phyloP scores from a whole-genome alignment of 495 filamentous ascomycete genomes.

The Xylaria castorea region DNA sequence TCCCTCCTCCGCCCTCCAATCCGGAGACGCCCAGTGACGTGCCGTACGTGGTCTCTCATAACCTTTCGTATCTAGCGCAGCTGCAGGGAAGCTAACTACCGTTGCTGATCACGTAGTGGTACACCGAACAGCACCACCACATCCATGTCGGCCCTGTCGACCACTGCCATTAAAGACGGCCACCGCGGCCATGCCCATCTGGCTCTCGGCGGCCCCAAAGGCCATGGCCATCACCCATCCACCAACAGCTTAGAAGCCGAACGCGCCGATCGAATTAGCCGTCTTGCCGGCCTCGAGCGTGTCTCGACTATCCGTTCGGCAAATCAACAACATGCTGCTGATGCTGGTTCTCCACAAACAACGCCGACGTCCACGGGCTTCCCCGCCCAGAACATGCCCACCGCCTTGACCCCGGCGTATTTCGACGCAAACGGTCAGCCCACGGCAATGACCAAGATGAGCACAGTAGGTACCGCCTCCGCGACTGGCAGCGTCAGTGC shows the following conservation, averaged over 20 bases:
- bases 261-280: slow-evolving; percentile 91
- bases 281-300: slow-evolving; percentile 83
- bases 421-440: slow-evolving; percentile 73
- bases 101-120: slow-evolving; percentile 59
- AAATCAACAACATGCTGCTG: slow-evolving; percentile 42
- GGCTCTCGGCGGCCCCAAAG: slow-evolving; percentile 53
- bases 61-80: slow-evolving; percentile 9
- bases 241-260: slow-evolving; percentile 82
- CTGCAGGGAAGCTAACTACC: slow-evolving; percentile 7
- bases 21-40: slow-evolving; percentile 89
- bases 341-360: slow-evolving; percentile 38
- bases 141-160: slow-evolving; percentile 84
- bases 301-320: slow-evolving; percentile 70
- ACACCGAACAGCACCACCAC: slow-evolving; percentile 91
- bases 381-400: slow-evolving; percentile 37
- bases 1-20: slow-evolving; percentile 82
- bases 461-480: slow-evolving; percentile 86
- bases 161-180: slow-evolving; percentile 92
- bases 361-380: slow-evolving; percentile 42
- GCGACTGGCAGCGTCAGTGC: slow-evolving; percentile 71
- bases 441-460: slow-evolving; percentile 66
- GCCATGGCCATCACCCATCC: slow-evolving; percentile 65
- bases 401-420: slow-evolving; percentile 61
- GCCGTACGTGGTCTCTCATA: slow-evolving; percentile 67
- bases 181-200: slow-evolving; percentile 74